Base-by-base conservation (phyloP, 768 basidiomycete genomes). In the Glaciozyma antarctica region DNA sequence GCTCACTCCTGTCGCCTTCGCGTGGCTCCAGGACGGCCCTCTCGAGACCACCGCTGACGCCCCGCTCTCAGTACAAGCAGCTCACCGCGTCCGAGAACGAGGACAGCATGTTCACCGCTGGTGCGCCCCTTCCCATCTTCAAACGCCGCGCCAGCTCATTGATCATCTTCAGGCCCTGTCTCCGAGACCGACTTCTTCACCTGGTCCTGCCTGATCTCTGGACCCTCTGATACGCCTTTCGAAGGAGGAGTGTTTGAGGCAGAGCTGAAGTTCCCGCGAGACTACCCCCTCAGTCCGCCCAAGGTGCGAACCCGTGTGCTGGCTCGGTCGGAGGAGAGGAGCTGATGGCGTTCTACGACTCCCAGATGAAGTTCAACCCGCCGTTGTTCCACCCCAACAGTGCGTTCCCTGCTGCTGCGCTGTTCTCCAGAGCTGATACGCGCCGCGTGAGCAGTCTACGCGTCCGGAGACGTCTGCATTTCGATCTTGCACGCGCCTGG, bases 151-250 rank as follows among this genome's bases (percentile, higher is more conserved):
- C 26, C 22, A 6, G 60, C 24, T 58, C 53, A 22, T 44, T 21
- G 13, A n/a, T 28, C 60, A 38, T 17, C 38, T 21, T 9, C 58
- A 72, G 73, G 73, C 2, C 74, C 73, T 1, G 57, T 71, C 32
- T 55, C 28, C n/a, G 74, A 75, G 9, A 92, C 95, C 76, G 98
- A 99, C 77, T 95, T 99, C 78, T 97, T 98, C 92, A 82, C 94
- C 19, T 99, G 95, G 95, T 97, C 97, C 73, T 94, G 93, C 7
- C 90, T 98, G 60, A 98, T 99, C 68, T 95, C 95, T 73, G 94
- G 94, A 5, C 94, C 94, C 77, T 87, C 92, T 90, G 67, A 73
- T 43, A 75, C 74, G 1, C 74, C 74, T 3, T 75, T 62, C 58
- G 94, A 97, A 81, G 94, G 92, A 58, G 94, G 94, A 61, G 82